Base-by-base conservation (phyloP, 306 rosid species). In the Cercis canadensis region DNA sequence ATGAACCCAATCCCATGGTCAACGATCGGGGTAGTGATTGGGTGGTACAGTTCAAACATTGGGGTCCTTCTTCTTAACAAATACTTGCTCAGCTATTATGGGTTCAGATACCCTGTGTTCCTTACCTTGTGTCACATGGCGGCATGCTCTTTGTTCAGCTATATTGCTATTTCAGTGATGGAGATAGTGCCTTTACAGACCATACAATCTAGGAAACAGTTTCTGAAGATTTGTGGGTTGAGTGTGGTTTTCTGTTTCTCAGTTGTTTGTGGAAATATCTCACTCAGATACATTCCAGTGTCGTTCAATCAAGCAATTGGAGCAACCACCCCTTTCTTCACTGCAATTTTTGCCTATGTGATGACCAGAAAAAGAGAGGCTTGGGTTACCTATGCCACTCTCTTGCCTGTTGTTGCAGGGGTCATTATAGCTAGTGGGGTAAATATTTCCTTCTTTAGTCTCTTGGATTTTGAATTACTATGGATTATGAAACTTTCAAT, bases 111-210 rank as follows among this genome's bases (percentile, higher is more conserved):
- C 61, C 83, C 86, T 3, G 73, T 78, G 21, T 78, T 82, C 43
- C 83, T 82, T 13, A 82, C 86, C 65, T 62, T 68, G 21, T 82
- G 86, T 43, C 86, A 82, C 81, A 82, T 82, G 86, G 46, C 60
- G 65, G 19, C 55, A 4, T 78, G 86, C 16, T 82, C 86, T 36
- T 14, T 78, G n/a, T 50, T 82, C 62, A 82, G 86, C 56, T 82
- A 70, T 7, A 31, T 65, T 44, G 81, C 44, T 6, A 57, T 82
- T 19, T 65, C 66, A 3, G 59, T 74, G 1, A 52, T 79, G 73
- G 68, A 74, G 46, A 17, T 75, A 1, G 86, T 78, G 0, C 86
- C 86, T 11, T 18, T 74, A 44, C 86, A 82, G 34, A 55, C 24
- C n/a, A 5, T 82, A 6, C 71, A 73, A 31, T 82, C 86, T 17